Base-by-base conservation (phyloP, 2,329 filamentous ascomycete species). In the Colletotrichum sp. region DNA sequence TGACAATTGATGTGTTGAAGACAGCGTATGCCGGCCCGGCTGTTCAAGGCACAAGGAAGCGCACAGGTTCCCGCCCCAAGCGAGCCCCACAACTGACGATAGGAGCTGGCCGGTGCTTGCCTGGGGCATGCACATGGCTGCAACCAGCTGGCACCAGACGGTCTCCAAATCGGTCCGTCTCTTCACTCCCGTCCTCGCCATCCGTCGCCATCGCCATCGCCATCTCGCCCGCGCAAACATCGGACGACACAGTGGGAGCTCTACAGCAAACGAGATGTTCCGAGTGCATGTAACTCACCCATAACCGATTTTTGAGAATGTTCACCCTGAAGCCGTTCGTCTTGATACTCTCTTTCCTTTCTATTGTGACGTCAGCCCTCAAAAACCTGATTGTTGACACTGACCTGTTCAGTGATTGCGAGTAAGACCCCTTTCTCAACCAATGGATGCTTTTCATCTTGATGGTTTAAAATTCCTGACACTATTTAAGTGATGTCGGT, bases 351-450 rank as follows among this genome's bases (percentile, higher is more conserved):
- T 11, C 43, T 21, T 9, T 29, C 12, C n/a, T 54, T n/a, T 29
- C 47, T 29, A 24, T 9, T 6, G 16, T 24, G 9, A 57, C 31
- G 7, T 38, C 55, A 33, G 73, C 64, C 6, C 70, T 38, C 33
- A 84, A 83, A 70, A 84, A 83, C 31, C 78, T 87, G 34, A 84
- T 88, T 63, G 80, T 87, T 21, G 86, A 88, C 76, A 87, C 86
- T 0, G 86, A 87, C 72, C 76, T 88, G 21, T 87, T 85, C 76
- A 84, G 83, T 51, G 86, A 87, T 68, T 85, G 87, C 38, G 86
- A 87, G 84, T 86, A 80, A 76, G 80, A 72, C 16, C 13, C 2
- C 6, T 24, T 13, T 13, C 18, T 31, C 57, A 8, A 18, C 29
- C 8, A 34, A 18, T 16, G 15, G 8, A 6, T 31, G 31, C 8